These are phyloP conservation scores for Penicillium cataractarum DNA, from an alignment of 495 filamentous ascomycete genomes.

Conservation along the genomic window DNA sequence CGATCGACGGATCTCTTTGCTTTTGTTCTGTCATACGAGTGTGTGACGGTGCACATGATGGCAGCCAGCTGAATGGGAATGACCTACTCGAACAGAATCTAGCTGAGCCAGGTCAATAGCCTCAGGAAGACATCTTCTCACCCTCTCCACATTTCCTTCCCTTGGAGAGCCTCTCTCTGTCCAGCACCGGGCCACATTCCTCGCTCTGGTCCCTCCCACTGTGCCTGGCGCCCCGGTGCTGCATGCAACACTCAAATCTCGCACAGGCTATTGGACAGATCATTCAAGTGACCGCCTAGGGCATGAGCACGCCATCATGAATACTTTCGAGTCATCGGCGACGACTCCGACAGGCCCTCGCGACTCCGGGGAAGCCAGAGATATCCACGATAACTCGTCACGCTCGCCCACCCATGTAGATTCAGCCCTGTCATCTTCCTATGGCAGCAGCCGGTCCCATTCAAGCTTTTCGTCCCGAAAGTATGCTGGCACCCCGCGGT, in stretches of 20 bases:
- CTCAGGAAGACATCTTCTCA: background rate
- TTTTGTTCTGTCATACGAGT: slow-evolving; percentile 1
- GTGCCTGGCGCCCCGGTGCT: slow-evolving; percentile 13
- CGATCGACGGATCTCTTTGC: slow-evolving; percentile 16
- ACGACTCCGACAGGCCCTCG: slow-evolving; percentile 27
- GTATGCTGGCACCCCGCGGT: slow-evolving; percentile 10
- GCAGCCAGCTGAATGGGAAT: background rate
- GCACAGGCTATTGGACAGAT: slow-evolving; percentile 20
- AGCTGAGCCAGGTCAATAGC: background rate
- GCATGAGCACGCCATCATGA: slow-evolving; percentile 47
- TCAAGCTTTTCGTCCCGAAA: slow-evolving; percentile 28
- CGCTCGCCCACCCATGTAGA: slow-evolving; percentile 29
- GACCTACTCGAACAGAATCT: background rate
- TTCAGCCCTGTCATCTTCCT: slow-evolving; percentile 30
- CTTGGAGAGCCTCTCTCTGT: background rate
- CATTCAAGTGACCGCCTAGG: slow-evolving; percentile 19
- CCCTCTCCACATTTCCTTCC: background rate
- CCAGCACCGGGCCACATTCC: background rate
- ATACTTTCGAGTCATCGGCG: slow-evolving; percentile 37
- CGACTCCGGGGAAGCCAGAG: slow-evolving; percentile 17
- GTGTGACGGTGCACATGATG: slow-evolving; percentile 10
- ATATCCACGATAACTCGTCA: slow-evolving; percentile 32
- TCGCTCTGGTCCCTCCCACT: background rate
- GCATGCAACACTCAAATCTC: slow-evolving; percentile 17
- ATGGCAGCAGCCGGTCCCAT: slow-evolving; percentile 29